A percentile compares a stretch with the other conserved stretches of the same genome.
Evolutionary conservation across 1,284 basidiomycete genomes (phyloP).

Genomic region (Apiotrichum mycotoxinovorans): DNA sequence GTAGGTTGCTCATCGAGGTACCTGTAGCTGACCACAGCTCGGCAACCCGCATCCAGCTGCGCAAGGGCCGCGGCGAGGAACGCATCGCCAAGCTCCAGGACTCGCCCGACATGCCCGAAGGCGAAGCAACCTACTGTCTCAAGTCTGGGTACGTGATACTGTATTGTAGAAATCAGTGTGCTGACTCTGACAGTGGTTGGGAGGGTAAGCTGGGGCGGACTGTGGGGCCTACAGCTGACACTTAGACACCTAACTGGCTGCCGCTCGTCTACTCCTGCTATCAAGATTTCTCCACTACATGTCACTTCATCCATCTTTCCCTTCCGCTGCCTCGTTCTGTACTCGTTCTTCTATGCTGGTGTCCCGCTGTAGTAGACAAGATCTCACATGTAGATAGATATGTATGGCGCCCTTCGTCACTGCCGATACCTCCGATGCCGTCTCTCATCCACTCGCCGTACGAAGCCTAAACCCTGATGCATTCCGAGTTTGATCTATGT

Average conservation of each 20-base stretch:
- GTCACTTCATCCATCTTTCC: not conserved
- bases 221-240: not conserved
- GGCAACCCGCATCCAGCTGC: constrained; percentile 44
- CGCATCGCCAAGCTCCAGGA: constrained; percentile 93
- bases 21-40: constrained; percentile 28
- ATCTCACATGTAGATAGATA: no score
- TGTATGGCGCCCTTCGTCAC: not conserved
- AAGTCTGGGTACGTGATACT: constrained; percentile 27
- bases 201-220: constrained; percentile 27
- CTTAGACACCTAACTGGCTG: constrained; percentile 8
- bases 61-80: constrained; percentile 81
- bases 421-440: not conserved
- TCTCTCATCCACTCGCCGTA: not conserved
- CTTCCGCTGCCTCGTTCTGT: not conserved
- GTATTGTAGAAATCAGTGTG: not conserved
- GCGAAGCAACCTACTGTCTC: constrained; percentile 85
- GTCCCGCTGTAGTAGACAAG: no score
- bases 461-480: not conserved
- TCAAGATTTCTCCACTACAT: not conserved
- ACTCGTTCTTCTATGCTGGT: no score
- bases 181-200: constrained; percentile 30
- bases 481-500: not conserved
- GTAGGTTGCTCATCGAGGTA: constrained; percentile 21
- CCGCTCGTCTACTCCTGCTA: not conserved
- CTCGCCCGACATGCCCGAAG: constrained; percentile 85